A percentile compares a stretch with the other conserved stretches of the same genome.
Conservation (phyloP, 495 filamentous ascomycete species). For the Penicillium flavigenum region DNA sequence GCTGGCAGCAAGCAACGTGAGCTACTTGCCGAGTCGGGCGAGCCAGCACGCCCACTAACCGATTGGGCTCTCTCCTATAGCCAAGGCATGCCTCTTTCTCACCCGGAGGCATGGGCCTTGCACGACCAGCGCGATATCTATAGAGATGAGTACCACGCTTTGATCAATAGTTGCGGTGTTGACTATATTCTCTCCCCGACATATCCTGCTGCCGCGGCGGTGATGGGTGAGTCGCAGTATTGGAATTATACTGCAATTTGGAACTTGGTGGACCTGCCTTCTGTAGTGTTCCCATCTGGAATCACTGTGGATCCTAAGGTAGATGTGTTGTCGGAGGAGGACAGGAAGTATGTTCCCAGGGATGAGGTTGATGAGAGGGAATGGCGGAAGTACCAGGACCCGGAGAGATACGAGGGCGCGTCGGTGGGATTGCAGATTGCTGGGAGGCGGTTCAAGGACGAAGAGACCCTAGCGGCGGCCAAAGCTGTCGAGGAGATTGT, state of each 20-base stretch:
- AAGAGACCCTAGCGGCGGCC: slow-evolving; percentile 42
- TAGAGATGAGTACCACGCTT: slow-evolving; percentile 54
- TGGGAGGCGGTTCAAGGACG: slow-evolving; percentile 44
- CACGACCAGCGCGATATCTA: slow-evolving; percentile 56
- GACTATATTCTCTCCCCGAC: slow-evolving; percentile 72
- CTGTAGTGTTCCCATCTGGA: slow-evolving; percentile 54
- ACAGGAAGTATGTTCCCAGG: slow-evolving; percentile 32
- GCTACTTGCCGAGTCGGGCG: slow-evolving; percentile 49
- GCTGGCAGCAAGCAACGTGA: slow-evolving; percentile 46
- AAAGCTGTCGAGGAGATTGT: slow-evolving; percentile 34
- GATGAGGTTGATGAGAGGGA: slow-evolving; percentile 38
- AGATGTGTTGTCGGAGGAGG: slow-evolving; percentile 26
- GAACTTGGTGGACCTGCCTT: slow-evolving; percentile 72
- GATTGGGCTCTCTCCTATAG: slow-evolving; percentile 58
- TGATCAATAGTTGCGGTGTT: slow-evolving; percentile 59
- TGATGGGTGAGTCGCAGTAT: slow-evolving; percentile 59
- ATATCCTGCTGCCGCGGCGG: slow-evolving; percentile 58
- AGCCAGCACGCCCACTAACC: slow-evolving; percentile 57
- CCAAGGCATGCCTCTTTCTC: slow-evolving; percentile 38
- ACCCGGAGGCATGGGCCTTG: slow-evolving; percentile 46
- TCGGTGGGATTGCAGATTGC: slow-evolving; percentile 56
- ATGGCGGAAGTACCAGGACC: slow-evolving; percentile 39
- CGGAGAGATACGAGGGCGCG: slow-evolving; percentile 39
- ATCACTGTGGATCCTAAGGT: slow-evolving; percentile 44
- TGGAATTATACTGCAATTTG: slow-evolving; percentile 73